These are phyloP conservation scores for Rubus idaeus DNA, from an alignment of 306 rosid species.

Conservation along the genomic window DNA sequence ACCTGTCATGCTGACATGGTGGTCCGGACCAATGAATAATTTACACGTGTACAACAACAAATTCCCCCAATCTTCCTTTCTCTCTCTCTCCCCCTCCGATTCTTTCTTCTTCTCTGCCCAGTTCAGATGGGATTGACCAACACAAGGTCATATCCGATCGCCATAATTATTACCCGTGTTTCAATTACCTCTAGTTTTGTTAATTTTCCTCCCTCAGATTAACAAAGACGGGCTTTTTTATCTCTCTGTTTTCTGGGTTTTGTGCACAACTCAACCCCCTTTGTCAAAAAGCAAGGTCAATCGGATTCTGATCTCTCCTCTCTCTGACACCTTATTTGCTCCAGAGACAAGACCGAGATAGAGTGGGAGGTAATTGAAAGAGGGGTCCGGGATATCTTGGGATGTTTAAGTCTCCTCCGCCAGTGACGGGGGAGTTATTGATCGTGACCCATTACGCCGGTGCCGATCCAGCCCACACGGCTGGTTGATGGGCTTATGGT, in stretches of 20 bases:
- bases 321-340: neutral
- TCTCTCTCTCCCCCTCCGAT: too few relatives aligned
- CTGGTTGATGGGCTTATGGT: constrained; percentile 55
- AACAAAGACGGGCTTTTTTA: neutral
- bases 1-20: too few relatives aligned
- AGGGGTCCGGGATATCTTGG: too few relatives aligned
- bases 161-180: neutral
- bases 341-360: neutral
- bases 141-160: neutral
- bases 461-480: constrained; percentile 95
- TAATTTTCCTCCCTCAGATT: neutral
- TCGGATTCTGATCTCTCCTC: neutral
- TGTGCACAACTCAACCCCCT: neutral
- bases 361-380: too few relatives aligned
- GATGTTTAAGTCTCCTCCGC: too few relatives aligned
- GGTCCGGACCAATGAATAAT: too few relatives aligned
- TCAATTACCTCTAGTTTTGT: neutral
- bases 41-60: too few relatives aligned
- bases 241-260: neutral
- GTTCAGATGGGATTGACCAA: neutral
- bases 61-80: too few relatives aligned
- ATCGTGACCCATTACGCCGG: constrained; percentile 95
- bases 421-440: too few relatives aligned
- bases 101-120: too few relatives aligned
- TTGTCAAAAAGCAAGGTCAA: neutral